phyloP scores from a whole-genome alignment of 371 early-diverging fungal species.

The Mortierella sp. region DNA sequence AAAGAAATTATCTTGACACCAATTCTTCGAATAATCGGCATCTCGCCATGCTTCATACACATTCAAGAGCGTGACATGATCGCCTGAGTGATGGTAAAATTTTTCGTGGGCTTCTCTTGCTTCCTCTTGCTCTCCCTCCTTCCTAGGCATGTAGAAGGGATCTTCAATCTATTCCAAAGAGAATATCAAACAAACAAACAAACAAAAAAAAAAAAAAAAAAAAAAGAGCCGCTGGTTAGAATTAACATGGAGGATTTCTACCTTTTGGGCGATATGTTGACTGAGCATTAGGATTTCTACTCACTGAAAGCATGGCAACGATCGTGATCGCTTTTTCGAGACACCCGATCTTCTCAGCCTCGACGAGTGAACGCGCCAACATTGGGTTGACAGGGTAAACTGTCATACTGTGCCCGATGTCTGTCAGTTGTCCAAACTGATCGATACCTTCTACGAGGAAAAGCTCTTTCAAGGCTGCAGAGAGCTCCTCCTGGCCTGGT shows the following conservation, averaged over 20 bases:
- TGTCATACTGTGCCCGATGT: constrained; percentile 94
- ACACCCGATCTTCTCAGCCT: constrained; percentile 57
- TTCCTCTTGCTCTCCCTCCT: constrained; percentile 75
- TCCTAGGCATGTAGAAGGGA: constrained; percentile 83
- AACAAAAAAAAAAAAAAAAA: neutral
- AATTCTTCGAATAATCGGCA: constrained; percentile 79
- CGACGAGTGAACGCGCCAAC: constrained; percentile 88
- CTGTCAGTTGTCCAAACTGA: constrained; percentile 88
- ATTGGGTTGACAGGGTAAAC: constrained; percentile 96
- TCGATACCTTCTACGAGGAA: constrained; percentile 97
- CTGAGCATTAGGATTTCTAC: neutral
- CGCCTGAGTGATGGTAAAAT: constrained; percentile 79
- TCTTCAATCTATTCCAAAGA: constrained; percentile 91
- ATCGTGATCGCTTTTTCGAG: constrained; percentile 69
- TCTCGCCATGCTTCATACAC: constrained; percentile 91
- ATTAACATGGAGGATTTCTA: too few relatives aligned
- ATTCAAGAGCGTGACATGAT: constrained; percentile 90
- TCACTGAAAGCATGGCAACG: constrained; percentile 76
- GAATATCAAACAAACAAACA: constrained; percentile 20
- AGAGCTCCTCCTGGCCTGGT: constrained; percentile 74
- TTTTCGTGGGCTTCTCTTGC: constrained; percentile 84
- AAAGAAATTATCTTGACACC: constrained; percentile 94
- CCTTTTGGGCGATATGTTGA: too few relatives aligned
- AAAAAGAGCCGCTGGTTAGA: neutral
- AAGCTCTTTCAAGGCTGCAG: constrained; percentile 85